These are phyloP conservation scores for Geranomyces variabilis DNA, from an alignment of 192 early-diverging fungal genomes.

Conservation along the genomic window DNA sequence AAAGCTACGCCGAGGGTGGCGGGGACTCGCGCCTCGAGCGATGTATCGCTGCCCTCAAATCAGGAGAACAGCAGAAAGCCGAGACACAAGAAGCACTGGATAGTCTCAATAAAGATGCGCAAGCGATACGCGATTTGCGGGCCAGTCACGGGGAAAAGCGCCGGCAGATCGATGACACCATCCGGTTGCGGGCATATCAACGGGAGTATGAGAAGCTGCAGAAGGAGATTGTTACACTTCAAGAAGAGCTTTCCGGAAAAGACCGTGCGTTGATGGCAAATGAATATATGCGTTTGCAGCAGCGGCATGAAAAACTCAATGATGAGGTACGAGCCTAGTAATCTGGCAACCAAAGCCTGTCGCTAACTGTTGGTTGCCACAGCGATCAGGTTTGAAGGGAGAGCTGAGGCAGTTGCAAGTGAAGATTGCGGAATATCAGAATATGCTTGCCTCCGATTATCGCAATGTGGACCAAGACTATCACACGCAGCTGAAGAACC, in stretches of 20 bases:
- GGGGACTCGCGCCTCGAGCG: constrained; percentile 24
- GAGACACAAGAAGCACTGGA: constrained; percentile 46
- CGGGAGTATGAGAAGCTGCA: constrained; percentile 35
- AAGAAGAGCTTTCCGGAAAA: constrained; percentile 41
- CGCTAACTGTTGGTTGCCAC: too few relatives aligned
- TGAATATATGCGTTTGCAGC: constrained; percentile 38
- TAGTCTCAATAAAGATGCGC: constrained; percentile 40
- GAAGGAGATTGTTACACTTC: constrained; percentile 43
- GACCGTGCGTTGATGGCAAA: constrained; percentile 32
- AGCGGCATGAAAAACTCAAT: constrained; percentile 38
- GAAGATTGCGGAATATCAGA: constrained; percentile 58
- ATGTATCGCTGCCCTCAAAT: constrained; percentile 22
- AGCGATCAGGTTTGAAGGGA: constrained; percentile 67
- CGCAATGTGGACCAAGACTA: constrained; percentile 74
- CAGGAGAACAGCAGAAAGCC: constrained; percentile 30
- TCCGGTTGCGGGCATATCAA: constrained; percentile 53
- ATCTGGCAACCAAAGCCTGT: too few relatives aligned
- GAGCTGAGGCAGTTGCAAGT: constrained; percentile 84
- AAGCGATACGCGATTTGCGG: constrained; percentile 33
- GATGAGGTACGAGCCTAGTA: constrained; percentile 38
- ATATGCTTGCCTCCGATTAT: constrained; percentile 76
- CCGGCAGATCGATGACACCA: constrained; percentile 50
- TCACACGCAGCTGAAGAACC: constrained; percentile 65
- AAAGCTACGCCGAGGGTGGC: constrained; percentile 29
- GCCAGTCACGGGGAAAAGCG: constrained; percentile 34